A percentile compares a stretch with the other conserved stretches of the same genome.
Conservation (phyloP, 768 basidiomycete genomes). For the Cystofilobasidium macerans region DNA sequence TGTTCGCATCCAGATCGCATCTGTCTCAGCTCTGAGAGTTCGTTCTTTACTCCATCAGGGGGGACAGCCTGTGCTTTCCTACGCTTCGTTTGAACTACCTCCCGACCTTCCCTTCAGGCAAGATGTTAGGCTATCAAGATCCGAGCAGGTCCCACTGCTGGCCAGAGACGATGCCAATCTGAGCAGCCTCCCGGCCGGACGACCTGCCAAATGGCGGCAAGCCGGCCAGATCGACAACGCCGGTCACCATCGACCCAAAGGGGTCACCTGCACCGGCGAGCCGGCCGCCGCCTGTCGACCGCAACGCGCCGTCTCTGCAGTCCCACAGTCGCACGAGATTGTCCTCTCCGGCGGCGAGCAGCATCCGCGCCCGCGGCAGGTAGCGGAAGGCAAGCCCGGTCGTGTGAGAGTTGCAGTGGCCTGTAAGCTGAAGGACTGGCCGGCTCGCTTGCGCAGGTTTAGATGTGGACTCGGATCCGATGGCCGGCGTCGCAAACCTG, state of each 20-base stretch:
- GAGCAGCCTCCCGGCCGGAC: background rate
- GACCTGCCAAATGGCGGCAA: background rate
- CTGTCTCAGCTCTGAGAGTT: too few relatives aligned
- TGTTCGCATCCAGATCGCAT: too few relatives aligned
- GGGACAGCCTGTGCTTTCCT: too few relatives aligned
- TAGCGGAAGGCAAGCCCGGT: conserved; percentile 16
- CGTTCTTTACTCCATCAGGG: too few relatives aligned
- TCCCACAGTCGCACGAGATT: conserved; percentile 16
- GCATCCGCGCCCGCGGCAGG: conserved; percentile 1
- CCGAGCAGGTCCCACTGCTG: background rate
- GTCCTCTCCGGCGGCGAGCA: conserved; percentile 21
- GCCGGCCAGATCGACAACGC: background rate
- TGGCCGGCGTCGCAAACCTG: background rate
- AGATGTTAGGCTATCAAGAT: background rate
- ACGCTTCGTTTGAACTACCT: too few relatives aligned
- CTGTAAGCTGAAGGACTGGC: conserved; percentile 1
- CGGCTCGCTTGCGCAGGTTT: background rate
- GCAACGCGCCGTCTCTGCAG: conserved; percentile 1
- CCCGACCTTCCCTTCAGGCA: too few relatives aligned
- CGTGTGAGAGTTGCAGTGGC: conserved; percentile 20
- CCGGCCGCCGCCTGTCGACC: background rate
- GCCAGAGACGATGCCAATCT: background rate
- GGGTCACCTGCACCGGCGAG: background rate
- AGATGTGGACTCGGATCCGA: background rate
- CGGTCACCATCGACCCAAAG: background rate